phyloP scores from a whole-genome alignment of 805 yeast species.

The Candida loeiensis region DNA sequence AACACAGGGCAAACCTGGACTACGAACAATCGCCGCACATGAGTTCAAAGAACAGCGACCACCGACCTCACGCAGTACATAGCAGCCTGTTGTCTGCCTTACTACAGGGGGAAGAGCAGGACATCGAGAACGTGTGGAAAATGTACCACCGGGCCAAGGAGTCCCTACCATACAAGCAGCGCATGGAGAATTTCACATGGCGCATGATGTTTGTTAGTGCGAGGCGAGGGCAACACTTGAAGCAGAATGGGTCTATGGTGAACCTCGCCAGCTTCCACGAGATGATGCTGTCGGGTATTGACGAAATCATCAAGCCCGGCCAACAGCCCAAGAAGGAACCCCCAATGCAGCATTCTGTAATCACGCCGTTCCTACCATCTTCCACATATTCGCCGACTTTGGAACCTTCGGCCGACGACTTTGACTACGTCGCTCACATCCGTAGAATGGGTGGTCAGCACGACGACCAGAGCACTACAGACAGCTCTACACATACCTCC shows the following conservation, averaged over 20 bases:
- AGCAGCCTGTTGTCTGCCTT: slow-evolving; percentile 2
- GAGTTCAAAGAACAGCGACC: not conserved
- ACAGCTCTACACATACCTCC: not conserved
- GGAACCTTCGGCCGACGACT: slow-evolving; percentile 50
- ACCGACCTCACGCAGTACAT: not conserved
- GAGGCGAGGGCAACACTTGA: slow-evolving; percentile 2
- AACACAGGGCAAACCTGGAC: not conserved
- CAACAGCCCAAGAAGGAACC: not conserved
- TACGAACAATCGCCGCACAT: not conserved
- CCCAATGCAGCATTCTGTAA: not conserved
- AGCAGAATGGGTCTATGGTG: not conserved
- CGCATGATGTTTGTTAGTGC: slow-evolving; percentile 64
- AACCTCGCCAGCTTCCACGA: not conserved
- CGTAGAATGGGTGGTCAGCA: slow-evolving; percentile 42
- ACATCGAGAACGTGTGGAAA: slow-evolving; percentile 56
- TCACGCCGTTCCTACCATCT: not conserved
- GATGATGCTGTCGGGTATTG: not conserved
- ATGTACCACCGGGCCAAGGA: slow-evolving; percentile 77
- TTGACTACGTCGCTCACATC: slow-evolving; percentile 64
- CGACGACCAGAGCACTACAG: not conserved
- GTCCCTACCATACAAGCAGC: slow-evolving; percentile 64
- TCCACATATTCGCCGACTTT: slow-evolving; percentile 10
- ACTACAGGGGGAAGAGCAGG: slow-evolving; percentile 10
- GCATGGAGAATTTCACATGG: slow-evolving; percentile 89
- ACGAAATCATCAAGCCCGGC: not conserved